Evolutionary conservation across 1,139 yeast genomes (phyloP).

Genomic region (Kodamaea suecica): DNA sequence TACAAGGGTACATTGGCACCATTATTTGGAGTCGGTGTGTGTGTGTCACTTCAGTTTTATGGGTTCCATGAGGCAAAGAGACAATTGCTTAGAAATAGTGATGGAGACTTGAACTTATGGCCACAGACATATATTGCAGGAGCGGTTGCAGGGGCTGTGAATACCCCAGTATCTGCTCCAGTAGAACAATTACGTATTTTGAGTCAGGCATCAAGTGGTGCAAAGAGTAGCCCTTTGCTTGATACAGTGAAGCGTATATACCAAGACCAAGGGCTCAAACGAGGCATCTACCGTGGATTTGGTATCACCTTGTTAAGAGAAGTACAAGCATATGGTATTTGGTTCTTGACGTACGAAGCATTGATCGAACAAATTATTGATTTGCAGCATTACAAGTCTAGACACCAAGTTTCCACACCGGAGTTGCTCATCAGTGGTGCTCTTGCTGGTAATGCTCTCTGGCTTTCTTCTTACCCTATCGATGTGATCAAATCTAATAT

Average conservation of each 20-base stretch:
- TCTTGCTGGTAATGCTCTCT: constrained; percentile 66
- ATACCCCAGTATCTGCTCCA: constrained; percentile 68
- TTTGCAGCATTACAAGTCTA: constrained; percentile 30
- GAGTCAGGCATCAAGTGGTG: constrained; percentile 55
- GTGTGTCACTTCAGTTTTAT: constrained; percentile 72
- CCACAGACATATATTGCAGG: constrained; percentile 71
- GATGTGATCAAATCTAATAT: constrained; percentile 69
- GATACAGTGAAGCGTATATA: constrained; percentile 43
- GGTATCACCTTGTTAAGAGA: constrained; percentile 63
- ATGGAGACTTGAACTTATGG: constrained; percentile 44
- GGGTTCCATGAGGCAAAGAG: constrained; percentile 77
- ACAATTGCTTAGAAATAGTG: constrained; percentile 41
- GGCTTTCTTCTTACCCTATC: constrained; percentile 70
- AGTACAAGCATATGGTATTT: constrained; percentile 77
- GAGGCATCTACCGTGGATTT: constrained; percentile 60
- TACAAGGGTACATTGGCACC: constrained; percentile 48
- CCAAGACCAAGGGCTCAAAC: constrained; percentile 40
- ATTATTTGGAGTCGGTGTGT: constrained; percentile 61
- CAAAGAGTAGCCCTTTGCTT: constrained; percentile 41
- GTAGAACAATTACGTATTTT: constrained; percentile 74
- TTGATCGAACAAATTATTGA: constrained; percentile 46
- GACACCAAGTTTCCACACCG: constrained; percentile 58
- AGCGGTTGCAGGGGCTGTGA: constrained; percentile 74
- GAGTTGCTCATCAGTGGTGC: constrained; percentile 66
- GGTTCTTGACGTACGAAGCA: constrained; percentile 73